Evolutionary conservation across 768 basidiomycete species (phyloP).

Genomic region (Suillus luteus): DNA sequence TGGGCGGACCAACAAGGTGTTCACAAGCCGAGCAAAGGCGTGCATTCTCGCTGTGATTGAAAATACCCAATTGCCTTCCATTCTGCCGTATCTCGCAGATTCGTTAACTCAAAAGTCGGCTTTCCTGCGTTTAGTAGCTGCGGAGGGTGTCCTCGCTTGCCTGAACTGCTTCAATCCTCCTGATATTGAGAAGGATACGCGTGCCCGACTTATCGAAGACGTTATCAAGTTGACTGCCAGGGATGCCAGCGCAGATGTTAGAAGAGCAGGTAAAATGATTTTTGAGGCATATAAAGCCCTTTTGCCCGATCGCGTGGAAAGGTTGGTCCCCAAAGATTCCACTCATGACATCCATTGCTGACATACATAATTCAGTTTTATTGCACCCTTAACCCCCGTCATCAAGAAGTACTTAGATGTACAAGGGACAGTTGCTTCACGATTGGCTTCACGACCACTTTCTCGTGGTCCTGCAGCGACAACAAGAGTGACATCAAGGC

Average conservation of each 20-base stretch:
- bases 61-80: conserved; percentile 62
- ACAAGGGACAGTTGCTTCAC: conserved; percentile 18
- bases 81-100: conserved; percentile 62
- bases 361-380: conserved; percentile 53
- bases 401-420: conserved; percentile 76
- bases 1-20: conserved; percentile 77
- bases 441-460: background rate
- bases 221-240: conserved; percentile 67
- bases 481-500: background rate
- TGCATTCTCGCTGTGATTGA: conserved; percentile 66
- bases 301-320: conserved; percentile 66
- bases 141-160: conserved; percentile 64
- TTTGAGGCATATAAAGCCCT: conserved; percentile 77
- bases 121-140: conserved; percentile 61
- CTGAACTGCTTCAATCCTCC: conserved; percentile 80
- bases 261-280: conserved; percentile 66
- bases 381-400: conserved; percentile 70
- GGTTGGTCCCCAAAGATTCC: conserved; percentile 41
- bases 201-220: conserved; percentile 66
- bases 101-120: conserved; percentile 66
- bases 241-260: conserved; percentile 76
- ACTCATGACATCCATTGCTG: conserved; percentile 8
- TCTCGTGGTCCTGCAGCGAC: background rate
- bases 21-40: conserved; percentile 62
- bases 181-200: conserved; percentile 68